Conservation (phyloP, 2,329 filamentous ascomycete genomes). For the Thielaviopsis musarum region DNA sequence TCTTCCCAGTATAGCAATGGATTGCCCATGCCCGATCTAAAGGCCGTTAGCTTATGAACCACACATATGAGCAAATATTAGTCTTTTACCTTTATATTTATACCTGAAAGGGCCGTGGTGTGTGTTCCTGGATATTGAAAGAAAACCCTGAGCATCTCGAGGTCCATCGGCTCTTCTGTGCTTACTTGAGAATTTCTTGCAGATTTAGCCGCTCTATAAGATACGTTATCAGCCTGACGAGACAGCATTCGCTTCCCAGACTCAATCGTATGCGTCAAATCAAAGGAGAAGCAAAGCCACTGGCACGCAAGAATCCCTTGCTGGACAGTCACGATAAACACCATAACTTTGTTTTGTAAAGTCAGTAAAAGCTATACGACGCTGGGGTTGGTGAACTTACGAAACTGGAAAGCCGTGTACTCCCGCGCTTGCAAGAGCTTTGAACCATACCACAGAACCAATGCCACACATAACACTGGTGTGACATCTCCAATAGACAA, state of each 20-base stretch:
- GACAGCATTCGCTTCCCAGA: constrained; percentile 39
- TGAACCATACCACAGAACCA: constrained; percentile 13
- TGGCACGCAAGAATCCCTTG: constrained; percentile 27
- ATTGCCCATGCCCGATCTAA: constrained; percentile 12
- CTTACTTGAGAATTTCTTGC: neutral
- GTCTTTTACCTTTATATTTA: constrained; percentile 11
- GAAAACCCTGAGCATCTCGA: constrained; percentile 13
- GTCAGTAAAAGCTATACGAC: neutral
- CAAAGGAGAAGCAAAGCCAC: constrained; percentile 50
- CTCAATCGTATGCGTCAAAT: constrained; percentile 40
- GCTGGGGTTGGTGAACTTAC: constrained; percentile 1
- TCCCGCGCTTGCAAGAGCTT: constrained; percentile 7
- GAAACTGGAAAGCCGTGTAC: constrained; percentile 12
- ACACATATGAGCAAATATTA: neutral
- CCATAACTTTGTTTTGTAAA: constrained; percentile 10
- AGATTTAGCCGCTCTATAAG: neutral
- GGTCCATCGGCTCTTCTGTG: neutral
- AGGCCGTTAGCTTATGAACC: neutral
- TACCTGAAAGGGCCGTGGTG: constrained; percentile 9
- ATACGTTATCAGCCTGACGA: neutral
- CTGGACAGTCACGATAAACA: constrained; percentile 12
- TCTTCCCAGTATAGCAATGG: constrained; percentile 11
- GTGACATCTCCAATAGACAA: constrained; percentile 11
- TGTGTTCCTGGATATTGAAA: constrained; percentile 12
- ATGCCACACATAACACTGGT: constrained; percentile 12